Conservation (phyloP, 352 stramenopile species). For the Elongisporangium anandrum region DNA sequence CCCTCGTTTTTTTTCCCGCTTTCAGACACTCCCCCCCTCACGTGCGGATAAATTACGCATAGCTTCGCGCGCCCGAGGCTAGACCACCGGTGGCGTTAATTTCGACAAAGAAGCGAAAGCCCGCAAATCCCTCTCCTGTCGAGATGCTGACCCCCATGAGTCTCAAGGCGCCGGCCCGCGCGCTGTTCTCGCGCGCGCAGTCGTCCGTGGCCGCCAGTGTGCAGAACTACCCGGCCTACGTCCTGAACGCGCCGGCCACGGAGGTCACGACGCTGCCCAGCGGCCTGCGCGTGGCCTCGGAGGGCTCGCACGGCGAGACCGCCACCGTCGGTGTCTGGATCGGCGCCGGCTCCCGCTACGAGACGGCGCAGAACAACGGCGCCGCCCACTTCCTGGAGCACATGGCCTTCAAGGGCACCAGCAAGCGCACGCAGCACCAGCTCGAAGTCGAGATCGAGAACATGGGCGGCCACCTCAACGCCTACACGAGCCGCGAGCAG, state of each 20-base stretch:
- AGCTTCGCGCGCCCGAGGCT: not conserved
- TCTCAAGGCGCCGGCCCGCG: conserved; percentile 47
- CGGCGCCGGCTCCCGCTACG: conserved; percentile 95
- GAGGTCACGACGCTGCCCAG: conserved; percentile 96
- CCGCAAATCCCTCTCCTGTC: not conserved
- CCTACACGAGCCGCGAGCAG: conserved; percentile 99
- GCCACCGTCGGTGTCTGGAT: conserved; percentile 98
- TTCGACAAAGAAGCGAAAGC: conserved; percentile 2
- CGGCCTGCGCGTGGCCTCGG: conserved; percentile 97
- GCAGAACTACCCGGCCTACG: conserved; percentile 83
- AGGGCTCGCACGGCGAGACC: conserved; percentile 95
- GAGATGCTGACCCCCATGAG: conserved; percentile 33
- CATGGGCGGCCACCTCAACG: conserved; percentile 99
- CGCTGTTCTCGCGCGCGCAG: conserved; percentile 59
- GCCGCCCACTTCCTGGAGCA: conserved; percentile 99
- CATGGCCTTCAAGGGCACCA: conserved; percentile 99
- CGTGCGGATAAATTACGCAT: not conserved
- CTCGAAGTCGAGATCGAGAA: conserved; percentile 99
- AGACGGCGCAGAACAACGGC: conserved; percentile 98
- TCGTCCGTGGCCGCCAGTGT: conserved; percentile 62
- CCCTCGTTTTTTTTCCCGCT: not conserved
- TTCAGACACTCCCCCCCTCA: conserved; percentile 2
- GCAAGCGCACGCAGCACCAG: conserved; percentile 94
- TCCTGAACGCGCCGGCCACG: conserved; percentile 92
- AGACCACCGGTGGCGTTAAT: not conserved